phyloP scores from a whole-genome alignment of 805 yeast species.

The Myxozyma vanderwaltii region DNA sequence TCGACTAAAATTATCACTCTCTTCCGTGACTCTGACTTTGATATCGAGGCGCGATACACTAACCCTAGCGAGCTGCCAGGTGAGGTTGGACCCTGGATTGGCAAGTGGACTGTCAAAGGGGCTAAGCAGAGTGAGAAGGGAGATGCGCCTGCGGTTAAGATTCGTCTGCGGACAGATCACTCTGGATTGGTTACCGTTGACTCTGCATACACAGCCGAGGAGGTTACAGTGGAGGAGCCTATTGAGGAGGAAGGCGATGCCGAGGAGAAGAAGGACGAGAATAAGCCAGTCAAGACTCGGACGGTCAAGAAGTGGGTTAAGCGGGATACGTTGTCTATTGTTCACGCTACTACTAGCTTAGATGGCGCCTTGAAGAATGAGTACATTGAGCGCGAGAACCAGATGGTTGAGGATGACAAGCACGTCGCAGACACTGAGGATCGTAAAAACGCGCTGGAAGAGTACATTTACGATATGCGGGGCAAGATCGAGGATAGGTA shows the following conservation, averaged over 20 bases:
- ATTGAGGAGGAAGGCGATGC: conserved; percentile 58
- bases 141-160: conserved; percentile 79
- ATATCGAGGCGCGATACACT: conserved; percentile 83
- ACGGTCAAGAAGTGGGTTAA: conserved; percentile 92
- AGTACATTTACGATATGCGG: conserved; percentile 95
- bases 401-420: conserved; percentile 86
- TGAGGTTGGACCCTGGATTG: conserved; percentile 66
- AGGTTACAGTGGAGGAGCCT: conserved; percentile 84
- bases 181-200: conserved; percentile 93
- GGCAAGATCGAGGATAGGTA: conserved; percentile 94
- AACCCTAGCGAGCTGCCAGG: conserved; percentile 69
- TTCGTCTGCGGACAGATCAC: conserved; percentile 96
- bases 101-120: conserved; percentile 85
- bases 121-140: conserved; percentile 72
- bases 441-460: conserved; percentile 97
- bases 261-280: conserved; percentile 48
- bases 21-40: conserved; percentile 87
- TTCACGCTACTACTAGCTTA: conserved; percentile 55
- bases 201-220: conserved; percentile 93
- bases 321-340: conserved; percentile 74
- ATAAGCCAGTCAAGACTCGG: conserved; percentile 67
- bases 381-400: conserved; percentile 78
- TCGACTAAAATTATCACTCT: conserved; percentile 92
- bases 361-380: conserved; percentile 64
- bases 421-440: conserved; percentile 98